Evolutionary conservation across 768 basidiomycete genomes (phyloP).

Genomic region (Mycena vulgaris): DNA sequence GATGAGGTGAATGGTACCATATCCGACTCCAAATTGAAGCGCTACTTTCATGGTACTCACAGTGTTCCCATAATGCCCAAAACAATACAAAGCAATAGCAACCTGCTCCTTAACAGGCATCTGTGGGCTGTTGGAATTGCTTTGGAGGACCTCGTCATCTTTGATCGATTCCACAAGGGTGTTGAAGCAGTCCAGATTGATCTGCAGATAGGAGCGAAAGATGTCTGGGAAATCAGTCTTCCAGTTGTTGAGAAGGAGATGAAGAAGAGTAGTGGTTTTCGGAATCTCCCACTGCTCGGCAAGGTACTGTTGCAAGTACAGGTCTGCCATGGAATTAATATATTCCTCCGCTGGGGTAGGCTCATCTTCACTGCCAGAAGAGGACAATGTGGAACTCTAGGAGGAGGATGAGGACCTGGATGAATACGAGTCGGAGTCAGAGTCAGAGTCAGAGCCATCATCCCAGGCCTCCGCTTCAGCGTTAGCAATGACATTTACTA

Average conservation of each 20-base stretch:
- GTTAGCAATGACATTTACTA: conserved; percentile 4
- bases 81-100: background rate
- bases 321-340: background rate
- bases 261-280: background rate
- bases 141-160: background rate
- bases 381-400: background rate
- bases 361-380: background rate
- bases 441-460: too few relatives aligned
- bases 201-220: conserved; percentile 41
- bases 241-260: background rate
- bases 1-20: conserved; percentile 28
- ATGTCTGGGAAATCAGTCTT: background rate
- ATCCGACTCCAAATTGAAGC: conserved; percentile 26
- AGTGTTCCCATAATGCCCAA: background rate
- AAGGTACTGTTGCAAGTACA: background rate
- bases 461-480: background rate
- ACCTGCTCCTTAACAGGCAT: background rate
- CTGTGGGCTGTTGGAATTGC: background rate
- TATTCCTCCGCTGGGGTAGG: background rate
- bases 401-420: too few relatives aligned
- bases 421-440: too few relatives aligned
- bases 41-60: conserved; percentile 17
- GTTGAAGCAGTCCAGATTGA: conserved; percentile 45
- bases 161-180: conserved; percentile 28
- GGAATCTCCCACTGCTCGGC: background rate